Base-by-base conservation (phyloP, 2,329 filamentous ascomycete species). In the Ilyonectria mors-panacis region DNA sequence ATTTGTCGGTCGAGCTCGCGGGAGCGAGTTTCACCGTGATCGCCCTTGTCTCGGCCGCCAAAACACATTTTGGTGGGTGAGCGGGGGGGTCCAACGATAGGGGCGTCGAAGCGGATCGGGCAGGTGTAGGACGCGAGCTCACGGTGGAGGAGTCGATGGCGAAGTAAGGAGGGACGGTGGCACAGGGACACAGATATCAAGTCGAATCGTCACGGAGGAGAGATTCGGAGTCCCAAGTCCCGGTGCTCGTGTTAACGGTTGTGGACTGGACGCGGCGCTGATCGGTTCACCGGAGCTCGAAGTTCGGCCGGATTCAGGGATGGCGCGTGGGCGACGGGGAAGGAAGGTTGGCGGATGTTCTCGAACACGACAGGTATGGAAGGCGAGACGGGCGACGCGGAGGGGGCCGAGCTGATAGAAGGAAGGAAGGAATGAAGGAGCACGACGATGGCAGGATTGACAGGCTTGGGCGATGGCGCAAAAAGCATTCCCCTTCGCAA, bases 1-100 rank as follows among this genome's bases (percentile, higher is more conserved):
- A 99, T 89, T 76, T 89, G 85, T 82, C 92, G 93, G 79, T 99
- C 96, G 75, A 99, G 94, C 80, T 96, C 94, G 79, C 89, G 85
- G 67, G 89, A 91, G 76, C 88, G 89, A 68, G 85, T 83, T 28
- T 80, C 81, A 71, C 84, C 85, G 74, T 85, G 84, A 67, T 83
- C 82, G 68, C 81, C 81, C 73, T 84, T 85, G 64, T 85, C 84
- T 73, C 88, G 84, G 70, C 83, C 81, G 68, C 89, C 88, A 79
- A 92, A 92, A 80, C 90, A 92, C 90, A 92, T 92, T 66, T 70
- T 76, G 67, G 50, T 67, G 42, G 68, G 50, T 65, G 37, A 63
- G 58, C 65, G 63, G 55, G 50, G 23, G 37, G 48, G 26, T 51
- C 56, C 37, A 59, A 39, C 45, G 35, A 45, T 63, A 45, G 58